Percentiles rank a stretch among this genome's conserved stretches.
phyloP scores from a whole-genome alignment of 352 stramenopile genomes.

The Globisporangium iwayamae region DNA sequence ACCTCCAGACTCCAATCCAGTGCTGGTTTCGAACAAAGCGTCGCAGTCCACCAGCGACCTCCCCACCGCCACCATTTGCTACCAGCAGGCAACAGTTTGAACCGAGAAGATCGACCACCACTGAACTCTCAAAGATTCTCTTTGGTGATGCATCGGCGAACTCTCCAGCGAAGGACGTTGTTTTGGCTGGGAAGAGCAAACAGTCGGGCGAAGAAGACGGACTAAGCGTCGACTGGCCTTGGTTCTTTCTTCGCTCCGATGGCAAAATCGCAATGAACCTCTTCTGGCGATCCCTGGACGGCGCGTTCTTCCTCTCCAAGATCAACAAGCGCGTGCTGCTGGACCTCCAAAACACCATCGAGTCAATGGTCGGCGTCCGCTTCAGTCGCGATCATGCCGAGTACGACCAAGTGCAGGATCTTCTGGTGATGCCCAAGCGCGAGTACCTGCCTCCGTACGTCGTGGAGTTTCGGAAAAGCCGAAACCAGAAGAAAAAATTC shows the following conservation, averaged over 20 bases:
- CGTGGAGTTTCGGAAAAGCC: constrained; percentile 44
- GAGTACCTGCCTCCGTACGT: constrained; percentile 43
- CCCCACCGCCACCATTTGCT: not conserved
- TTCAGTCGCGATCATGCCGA: constrained; percentile 29
- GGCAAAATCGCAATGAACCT: constrained; percentile 85
- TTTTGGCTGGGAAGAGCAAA: not conserved
- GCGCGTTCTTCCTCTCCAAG: constrained; percentile 56
- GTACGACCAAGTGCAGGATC: constrained; percentile 30
- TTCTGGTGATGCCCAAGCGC: constrained; percentile 43
- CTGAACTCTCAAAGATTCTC: not conserved
- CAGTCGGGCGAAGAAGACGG: constrained; percentile 14
- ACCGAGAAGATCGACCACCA: not conserved
- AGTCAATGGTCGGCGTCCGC: constrained; percentile 35
- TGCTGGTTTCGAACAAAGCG: constrained; percentile 62
- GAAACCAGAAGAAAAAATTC: constrained; percentile 50
- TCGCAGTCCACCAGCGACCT: not conserved
- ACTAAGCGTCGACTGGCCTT: constrained; percentile 68
- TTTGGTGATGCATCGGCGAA: not conserved
- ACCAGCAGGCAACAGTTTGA: not conserved
- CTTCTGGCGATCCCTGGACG: constrained; percentile 72
- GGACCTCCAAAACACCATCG: constrained; percentile 27
- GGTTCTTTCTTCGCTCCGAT: constrained; percentile 71
- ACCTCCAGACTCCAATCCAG: constrained; percentile 33
- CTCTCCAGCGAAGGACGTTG: not conserved
- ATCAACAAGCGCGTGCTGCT: constrained; percentile 35